Conservation (phyloP, 2,329 filamentous ascomycete species). For the Tolypocladium cylindrosporum region DNA sequence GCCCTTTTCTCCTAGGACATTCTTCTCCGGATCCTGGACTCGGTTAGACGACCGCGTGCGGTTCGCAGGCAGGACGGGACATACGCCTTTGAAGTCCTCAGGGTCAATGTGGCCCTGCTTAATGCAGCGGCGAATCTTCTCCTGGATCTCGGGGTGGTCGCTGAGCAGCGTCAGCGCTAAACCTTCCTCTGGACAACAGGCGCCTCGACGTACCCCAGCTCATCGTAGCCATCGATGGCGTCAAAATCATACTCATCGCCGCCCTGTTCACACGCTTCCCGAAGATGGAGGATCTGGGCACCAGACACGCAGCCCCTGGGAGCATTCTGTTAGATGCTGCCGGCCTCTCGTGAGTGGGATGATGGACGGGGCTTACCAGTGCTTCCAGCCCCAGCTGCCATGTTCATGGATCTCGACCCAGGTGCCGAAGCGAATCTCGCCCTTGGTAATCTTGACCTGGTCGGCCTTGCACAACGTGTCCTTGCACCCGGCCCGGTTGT, state of each 20-base stretch:
- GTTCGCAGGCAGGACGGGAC: slow-evolving; percentile 20
- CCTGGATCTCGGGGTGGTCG: slow-evolving; percentile 50
- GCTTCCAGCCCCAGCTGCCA: slow-evolving; percentile 66
- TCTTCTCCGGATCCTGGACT: slow-evolving; percentile 61
- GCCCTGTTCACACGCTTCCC: slow-evolving; percentile 39
- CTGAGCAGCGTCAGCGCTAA: slow-evolving; percentile 14
- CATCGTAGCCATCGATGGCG: slow-evolving; percentile 71
- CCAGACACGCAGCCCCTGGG: slow-evolving; percentile 83
- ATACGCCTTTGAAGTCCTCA: slow-evolving; percentile 81
- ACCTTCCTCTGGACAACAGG: too few relatives aligned
- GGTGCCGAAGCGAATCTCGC: slow-evolving; percentile 65
- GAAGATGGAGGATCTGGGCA: slow-evolving; percentile 55
- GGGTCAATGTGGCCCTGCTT: slow-evolving; percentile 71
- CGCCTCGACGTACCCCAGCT: slow-evolving; percentile 41
- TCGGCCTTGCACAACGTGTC: slow-evolving; percentile 63
- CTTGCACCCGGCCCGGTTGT: slow-evolving; percentile 64
- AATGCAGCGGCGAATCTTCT: slow-evolving; percentile 64
- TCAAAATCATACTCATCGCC: slow-evolving; percentile 49
- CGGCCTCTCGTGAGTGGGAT: not conserved
- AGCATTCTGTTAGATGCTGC: not conserved
- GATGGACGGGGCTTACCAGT: slow-evolving; percentile 57
- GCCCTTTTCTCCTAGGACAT: slow-evolving; percentile 55
- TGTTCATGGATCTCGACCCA: slow-evolving; percentile 56
- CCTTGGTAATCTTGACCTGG: slow-evolving; percentile 64
- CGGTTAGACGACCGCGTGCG: not conserved